Evolutionary conservation across 73 alveolate species (phyloP), one percentile per base, ranked within the genome.

Genomic region (Symbiodinium pilosum): DNA sequence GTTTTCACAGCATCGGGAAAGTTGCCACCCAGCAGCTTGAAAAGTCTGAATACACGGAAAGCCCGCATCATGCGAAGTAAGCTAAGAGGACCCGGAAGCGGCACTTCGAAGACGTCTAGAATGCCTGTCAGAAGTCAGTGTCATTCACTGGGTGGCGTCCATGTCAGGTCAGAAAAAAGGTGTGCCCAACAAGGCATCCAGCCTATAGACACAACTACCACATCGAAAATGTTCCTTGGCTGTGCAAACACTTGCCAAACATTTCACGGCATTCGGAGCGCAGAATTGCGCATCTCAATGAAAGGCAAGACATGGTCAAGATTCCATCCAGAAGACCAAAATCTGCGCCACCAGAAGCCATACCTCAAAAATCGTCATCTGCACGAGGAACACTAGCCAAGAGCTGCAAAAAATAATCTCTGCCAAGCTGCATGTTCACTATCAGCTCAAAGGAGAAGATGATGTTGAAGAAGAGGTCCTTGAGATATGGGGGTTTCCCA

Each of bases 11-110:
- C n/a, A n/a, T n/a, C n/a, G n/a, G n/a, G n/a, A n/a, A n/a, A n/a
- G n/a, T n/a, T n/a, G n/a, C n/a, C n/a, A n/a, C 38, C 41, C 77
- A 92, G 89, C 36, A 56, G 98, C 56, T 92, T 92, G 91, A 92
- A 92, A 64, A 92, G 98, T 32, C 98, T 86, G 56, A 92, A 92
- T 24, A 92, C 98, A 26, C 98, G 98, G 85, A 92, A 92, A 38
- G 98, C 98, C 7, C 98, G 98, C 98, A 92, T 92, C 91, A 92
- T 92, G 89, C 98, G 98, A 42, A 92, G 54, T 59, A 92, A 43
- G 85, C 98, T 69, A 41, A 92, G 36, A 3, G 98, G 98, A 40
- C 98, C 98, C 51, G 98, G 98, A 28, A 92, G 83, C 7, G 88
- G 98, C 83, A 92, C 98, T 44, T 92, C 52, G 43, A 88, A 88